These are phyloP conservation scores for Epichloe hybrida DNA, from an alignment of 2,329 filamentous ascomycete genomes.

Conservation along the genomic window DNA sequence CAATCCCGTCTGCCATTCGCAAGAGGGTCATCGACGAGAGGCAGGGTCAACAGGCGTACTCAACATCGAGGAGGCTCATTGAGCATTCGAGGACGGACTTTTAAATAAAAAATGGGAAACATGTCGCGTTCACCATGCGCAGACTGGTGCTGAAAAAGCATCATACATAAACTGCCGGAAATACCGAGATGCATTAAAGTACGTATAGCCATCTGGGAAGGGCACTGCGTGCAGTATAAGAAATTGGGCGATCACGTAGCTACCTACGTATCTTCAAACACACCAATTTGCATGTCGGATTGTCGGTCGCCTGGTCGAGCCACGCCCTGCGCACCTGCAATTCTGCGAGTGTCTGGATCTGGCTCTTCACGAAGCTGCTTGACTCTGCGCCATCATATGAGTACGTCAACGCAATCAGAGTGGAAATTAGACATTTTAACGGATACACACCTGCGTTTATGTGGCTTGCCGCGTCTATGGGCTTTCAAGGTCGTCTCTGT, in stretches of 20 bases:
- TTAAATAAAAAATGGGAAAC: conserved; percentile 20
- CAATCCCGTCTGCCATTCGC: conserved; percentile 35
- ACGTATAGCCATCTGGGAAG: not conserved
- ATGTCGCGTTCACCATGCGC: not conserved
- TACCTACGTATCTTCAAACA: not conserved
- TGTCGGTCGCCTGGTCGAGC: conserved; percentile 51
- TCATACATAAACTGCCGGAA: not conserved
- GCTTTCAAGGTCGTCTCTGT: conserved; percentile 59
- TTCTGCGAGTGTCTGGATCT: conserved; percentile 74
- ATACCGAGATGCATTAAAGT: not conserved
- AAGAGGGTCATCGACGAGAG: conserved; percentile 24
- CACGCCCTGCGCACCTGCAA: conserved; percentile 70
- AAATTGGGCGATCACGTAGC: not conserved
- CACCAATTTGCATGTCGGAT: not conserved
- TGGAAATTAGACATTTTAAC: not conserved
- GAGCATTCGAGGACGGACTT: conserved; percentile 30
- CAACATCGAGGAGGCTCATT: conserved; percentile 30
- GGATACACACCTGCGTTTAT: conserved; percentile 58
- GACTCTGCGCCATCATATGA: conserved; percentile 37
- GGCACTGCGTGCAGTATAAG: not conserved
- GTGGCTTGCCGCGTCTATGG: conserved; percentile 79
- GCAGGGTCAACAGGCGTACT: conserved; percentile 14
- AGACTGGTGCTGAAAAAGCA: not conserved
- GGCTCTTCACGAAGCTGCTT: conserved; percentile 73
- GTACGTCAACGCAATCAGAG: not conserved